phyloP scores from a whole-genome alignment of 2,329 filamentous ascomycete species.

The Pseudocercospora fuligena region DNA sequence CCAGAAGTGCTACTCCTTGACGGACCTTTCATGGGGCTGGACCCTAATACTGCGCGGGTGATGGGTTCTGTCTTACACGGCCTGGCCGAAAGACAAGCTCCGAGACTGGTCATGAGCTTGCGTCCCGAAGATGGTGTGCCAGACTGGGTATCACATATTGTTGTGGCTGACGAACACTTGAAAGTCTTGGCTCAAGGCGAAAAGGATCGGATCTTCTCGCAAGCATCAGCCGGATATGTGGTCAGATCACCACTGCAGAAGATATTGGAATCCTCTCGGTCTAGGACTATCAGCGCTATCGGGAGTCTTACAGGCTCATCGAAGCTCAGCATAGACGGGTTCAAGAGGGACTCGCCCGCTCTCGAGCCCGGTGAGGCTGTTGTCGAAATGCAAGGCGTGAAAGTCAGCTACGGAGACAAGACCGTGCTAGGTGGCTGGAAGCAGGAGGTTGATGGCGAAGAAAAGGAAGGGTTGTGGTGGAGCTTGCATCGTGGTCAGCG shows the following conservation, averaged over 20 bases:
- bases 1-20: slow-evolving; percentile 87
- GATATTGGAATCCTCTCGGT: not conserved
- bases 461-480: slow-evolving; percentile 72
- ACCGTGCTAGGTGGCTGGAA: slow-evolving; percentile 81
- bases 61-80: slow-evolving; percentile 73
- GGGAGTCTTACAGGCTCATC: not conserved
- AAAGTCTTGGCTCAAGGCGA: slow-evolving; percentile 68
- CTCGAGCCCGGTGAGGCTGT: slow-evolving; percentile 65
- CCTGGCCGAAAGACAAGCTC: slow-evolving; percentile 68
- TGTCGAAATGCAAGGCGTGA: slow-evolving; percentile 85
- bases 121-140: slow-evolving; percentile 87
- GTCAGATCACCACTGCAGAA: not conserved
- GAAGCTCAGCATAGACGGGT: slow-evolving; percentile 39
- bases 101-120: slow-evolving; percentile 76
- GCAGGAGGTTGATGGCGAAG: slow-evolving; percentile 58
- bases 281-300: not conserved
- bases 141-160: slow-evolving; percentile 85
- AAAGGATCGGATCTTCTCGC: slow-evolving; percentile 60
- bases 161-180: slow-evolving; percentile 71
- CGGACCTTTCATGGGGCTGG: slow-evolving; percentile 95
- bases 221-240: not conserved
- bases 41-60: slow-evolving; percentile 76
- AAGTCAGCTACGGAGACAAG: slow-evolving; percentile 78
- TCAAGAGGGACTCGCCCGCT: slow-evolving; percentile 30
- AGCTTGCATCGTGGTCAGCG: slow-evolving; percentile 80